Base-by-base conservation (phyloP, 2,329 filamentous ascomycete genomes). In the Fusarium sp. region DNA sequence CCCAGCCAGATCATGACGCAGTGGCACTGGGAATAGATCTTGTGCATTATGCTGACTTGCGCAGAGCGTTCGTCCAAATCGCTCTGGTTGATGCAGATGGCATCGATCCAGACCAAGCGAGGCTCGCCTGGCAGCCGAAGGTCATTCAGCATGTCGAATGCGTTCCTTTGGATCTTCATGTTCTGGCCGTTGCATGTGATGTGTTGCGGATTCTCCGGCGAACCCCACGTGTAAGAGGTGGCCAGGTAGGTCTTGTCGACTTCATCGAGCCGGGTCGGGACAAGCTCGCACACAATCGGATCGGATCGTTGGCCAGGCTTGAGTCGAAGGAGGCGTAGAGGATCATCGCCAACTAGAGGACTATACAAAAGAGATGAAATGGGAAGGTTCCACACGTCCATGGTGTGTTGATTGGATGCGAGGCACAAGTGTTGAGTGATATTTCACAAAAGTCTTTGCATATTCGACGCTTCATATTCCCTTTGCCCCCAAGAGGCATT, bases 1-100 rank as follows among this genome's bases (percentile, higher is more conserved):
- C 43, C 43, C 12, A 46, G 43, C 43, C 43, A 46, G 43, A 46
- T 30, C 43, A 46, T 46, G 43, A 46, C 43, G 27, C 43, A 15
- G 15, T 46, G 23, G 44, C 27, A 28, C 15, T 23, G 44, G 8
- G 13, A 47, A 31, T 47, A 47, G 44, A 34, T 47, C 44, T 30
- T 30, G 27, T 47, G 44, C 44, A 47, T 47, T 7, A 47, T 47
- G 12, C 28, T 27, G 13, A 47, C 27, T 31, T 47, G 44, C 6
- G 15, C 27, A 12, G 44, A 47, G 8, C 44, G 44, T 12, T 47
- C 44, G 27, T 15, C 9, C 13, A 47, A 1, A 7, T 47, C 44
- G 27, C 44, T 27, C 16, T 47, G 44, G 44, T 47, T 31, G 27
- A 41, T 41, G 43, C 43, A 46, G 43, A 46, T 46, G 43, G 43